phyloP scores from a whole-genome alignment of 352 stramenopile genomes.

The Phytophthora sp. region DNA sequence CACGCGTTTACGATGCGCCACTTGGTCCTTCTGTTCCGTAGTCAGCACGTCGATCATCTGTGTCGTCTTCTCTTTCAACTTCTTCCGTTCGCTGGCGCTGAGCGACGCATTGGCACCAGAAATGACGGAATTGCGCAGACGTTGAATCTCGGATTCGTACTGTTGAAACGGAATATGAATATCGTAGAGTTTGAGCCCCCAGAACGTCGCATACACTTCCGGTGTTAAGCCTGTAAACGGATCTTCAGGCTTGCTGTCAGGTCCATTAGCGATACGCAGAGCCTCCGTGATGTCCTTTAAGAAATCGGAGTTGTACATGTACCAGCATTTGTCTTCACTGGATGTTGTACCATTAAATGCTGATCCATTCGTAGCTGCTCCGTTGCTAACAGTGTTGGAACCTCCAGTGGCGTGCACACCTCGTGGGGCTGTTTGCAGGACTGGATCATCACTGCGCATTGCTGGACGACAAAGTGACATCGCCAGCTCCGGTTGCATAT shows the following conservation, averaged over 20 bases:
- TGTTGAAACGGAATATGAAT: constrained; percentile 86
- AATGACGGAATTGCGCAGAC: constrained; percentile 65
- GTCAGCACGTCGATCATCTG: constrained; percentile 84
- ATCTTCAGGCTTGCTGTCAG: constrained; percentile 36
- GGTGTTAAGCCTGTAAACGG: constrained; percentile 74
- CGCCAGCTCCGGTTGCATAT: constrained; percentile 72
- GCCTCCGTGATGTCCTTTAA: constrained; percentile 65
- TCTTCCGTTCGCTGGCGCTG: constrained; percentile 74
- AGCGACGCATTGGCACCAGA: constrained; percentile 41
- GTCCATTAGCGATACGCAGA: constrained; percentile 29
- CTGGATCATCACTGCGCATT: constrained; percentile 75
- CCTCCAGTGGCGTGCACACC: constrained; percentile 57
- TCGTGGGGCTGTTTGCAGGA: constrained; percentile 69
- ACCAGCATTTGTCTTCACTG: constrained; percentile 51
- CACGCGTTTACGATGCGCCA: constrained; percentile 84
- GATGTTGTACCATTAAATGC: constrained; percentile 16
- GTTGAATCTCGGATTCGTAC: constrained; percentile 85
- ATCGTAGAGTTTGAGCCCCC: constrained; percentile 87
- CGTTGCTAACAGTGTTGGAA: constrained; percentile 37
- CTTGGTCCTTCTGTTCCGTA: constrained; percentile 88
- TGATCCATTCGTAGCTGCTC: constrained; percentile 9
- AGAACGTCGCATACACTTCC: constrained; percentile 87
- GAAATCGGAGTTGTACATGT: constrained; percentile 66
- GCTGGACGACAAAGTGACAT: constrained; percentile 82
- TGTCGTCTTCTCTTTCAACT: constrained; percentile 78